Evolutionary conservation across 2,329 filamentous ascomycete genomes (phyloP), one percentile per base, ranked within the genome.

Genomic region (Emericellopsis atlantica): DNA sequence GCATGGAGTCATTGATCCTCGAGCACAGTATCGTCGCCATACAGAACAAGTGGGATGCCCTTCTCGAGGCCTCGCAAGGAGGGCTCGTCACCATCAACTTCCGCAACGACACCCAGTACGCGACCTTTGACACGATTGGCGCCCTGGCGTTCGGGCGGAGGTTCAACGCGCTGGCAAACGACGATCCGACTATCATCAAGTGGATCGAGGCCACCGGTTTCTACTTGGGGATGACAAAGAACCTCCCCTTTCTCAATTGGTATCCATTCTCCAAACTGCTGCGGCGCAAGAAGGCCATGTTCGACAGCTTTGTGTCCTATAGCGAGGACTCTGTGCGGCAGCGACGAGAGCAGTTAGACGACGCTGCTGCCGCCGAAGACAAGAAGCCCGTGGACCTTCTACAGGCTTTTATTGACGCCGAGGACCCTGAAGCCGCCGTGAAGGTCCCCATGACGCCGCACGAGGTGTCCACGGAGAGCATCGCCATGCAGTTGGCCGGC

Each of bases 121-220:
- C 39, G 15, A 40, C 39, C 10, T 40, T 40, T 40, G 39, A 40
- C 39, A 40, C 39, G 10, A 35, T 40, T 16, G 39, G 39, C 9
- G 23, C 23, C 11, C 21, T 40, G 8, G 39, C 31, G 9, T 40
- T 40, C 24, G 39, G 39, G 8, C 15, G 39, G 21, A 8, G 24
- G 10, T 40, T 40, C 32, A 15, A 26, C 16, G 15, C 39, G 12
- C 23, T 40, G 39, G 39, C 16, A 18, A 40, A 21, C 14, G 18
- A 40, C 18, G 39, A 40, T 23, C 39, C 39, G 12, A 40, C 39
- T 22, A 40, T 40, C 16, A 40, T 40, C 21, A n/a, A 31, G 11
- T 40, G 39, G 39, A 40, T 40, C 32, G 39, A 40, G 32, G 39
- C 39, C 24, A 40, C 39, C 15, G 39, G 39, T 4, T 40, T 40